phyloP scores from a whole-genome alignment of 1,284 basidiomycete species.

The Anthracocystis setariae region DNA sequence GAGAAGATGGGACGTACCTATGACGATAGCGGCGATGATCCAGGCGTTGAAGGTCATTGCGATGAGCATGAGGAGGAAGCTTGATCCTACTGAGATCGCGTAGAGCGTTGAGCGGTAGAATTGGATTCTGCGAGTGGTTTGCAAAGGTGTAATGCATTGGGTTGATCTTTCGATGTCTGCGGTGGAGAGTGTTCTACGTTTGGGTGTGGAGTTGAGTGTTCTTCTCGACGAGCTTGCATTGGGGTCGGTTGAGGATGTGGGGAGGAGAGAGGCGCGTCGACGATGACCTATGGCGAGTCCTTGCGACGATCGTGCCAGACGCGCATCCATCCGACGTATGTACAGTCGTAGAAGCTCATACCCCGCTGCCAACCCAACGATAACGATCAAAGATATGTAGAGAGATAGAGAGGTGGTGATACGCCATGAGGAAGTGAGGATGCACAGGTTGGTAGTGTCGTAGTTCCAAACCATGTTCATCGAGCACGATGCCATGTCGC shows the following conservation, averaged over 20 bases:
- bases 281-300: constrained; percentile 6
- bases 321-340: constrained; percentile 23
- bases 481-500: constrained; percentile 17
- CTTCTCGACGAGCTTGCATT: background rate
- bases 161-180: background rate
- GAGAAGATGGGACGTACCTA: constrained; percentile 30
- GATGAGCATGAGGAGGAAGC: constrained; percentile 57
- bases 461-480: constrained; percentile 53
- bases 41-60: constrained; percentile 61
- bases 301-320: background rate
- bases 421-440: constrained; percentile 35
- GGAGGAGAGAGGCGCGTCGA: constrained; percentile 15
- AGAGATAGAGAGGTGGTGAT: constrained; percentile 24
- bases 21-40: constrained; percentile 48
- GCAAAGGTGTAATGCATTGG: constrained; percentile 15
- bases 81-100: constrained; percentile 32
- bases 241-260: constrained; percentile 5
- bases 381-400: constrained; percentile 15
- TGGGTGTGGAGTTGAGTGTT: constrained; percentile 1
- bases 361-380: constrained; percentile 18
- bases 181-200: constrained; percentile 5
- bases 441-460: constrained; percentile 35
- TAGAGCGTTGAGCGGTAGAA: constrained; percentile 33
- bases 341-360: constrained; percentile 40
- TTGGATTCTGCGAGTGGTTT: constrained; percentile 13